phyloP scores from a whole-genome alignment of 2,329 filamentous ascomycete genomes.

The Paecilomyces sp. region DNA sequence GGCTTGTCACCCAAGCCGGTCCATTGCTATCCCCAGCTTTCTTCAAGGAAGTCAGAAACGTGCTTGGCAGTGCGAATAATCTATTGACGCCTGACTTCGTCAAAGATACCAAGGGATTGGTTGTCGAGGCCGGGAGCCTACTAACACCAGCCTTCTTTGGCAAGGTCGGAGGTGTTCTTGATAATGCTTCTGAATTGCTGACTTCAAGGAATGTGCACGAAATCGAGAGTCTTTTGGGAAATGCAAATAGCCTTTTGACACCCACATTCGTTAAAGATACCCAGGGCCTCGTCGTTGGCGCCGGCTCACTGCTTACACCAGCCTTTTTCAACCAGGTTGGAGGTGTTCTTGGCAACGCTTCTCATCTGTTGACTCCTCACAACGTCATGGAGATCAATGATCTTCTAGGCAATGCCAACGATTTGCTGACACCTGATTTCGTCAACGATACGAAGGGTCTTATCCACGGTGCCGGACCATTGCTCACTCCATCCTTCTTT shows the following conservation, averaged over 20 bases:
- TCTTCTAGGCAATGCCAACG: slow-evolving; percentile 18
- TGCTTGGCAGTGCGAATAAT: slow-evolving; percentile 18
- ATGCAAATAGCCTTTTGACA: no score
- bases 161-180: no score
- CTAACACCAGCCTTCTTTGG: no score
- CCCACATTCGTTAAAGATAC: slow-evolving; percentile 20
- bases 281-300: slow-evolving; percentile 12
- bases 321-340: slow-evolving; percentile 16
- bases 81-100: slow-evolving; percentile 16
- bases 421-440: slow-evolving; percentile 18
- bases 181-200: no score
- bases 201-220: no score
- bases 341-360: slow-evolving; percentile 16
- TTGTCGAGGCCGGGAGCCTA: no score
- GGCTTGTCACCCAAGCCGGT: slow-evolving; percentile 14
- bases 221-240: no score
- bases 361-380: neutral
- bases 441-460: slow-evolving; percentile 7
- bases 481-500: slow-evolving; percentile 5
- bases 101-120: no score
- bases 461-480: no score
- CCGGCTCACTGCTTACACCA: slow-evolving; percentile 15
- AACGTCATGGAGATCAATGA: neutral
- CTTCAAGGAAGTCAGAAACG: slow-evolving; percentile 16
- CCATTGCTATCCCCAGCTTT: slow-evolving; percentile 14